These are phyloP conservation scores for Yarrowia divulgata DNA, from an alignment of 805 yeast species.

Conservation along the genomic window DNA sequence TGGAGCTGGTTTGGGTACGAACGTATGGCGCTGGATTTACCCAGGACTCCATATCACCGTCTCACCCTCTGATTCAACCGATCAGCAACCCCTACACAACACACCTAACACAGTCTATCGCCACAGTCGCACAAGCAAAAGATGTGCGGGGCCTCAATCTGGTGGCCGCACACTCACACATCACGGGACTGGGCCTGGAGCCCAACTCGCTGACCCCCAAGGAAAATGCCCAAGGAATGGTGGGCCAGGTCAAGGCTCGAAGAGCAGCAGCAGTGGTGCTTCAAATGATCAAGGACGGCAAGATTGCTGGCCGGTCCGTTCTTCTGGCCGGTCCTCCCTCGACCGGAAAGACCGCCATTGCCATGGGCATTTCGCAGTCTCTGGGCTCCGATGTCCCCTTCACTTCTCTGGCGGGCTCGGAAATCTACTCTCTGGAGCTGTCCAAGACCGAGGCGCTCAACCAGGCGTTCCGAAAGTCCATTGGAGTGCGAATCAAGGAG, in stretches of 20 bases:
- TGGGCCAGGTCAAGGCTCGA: constrained; percentile 94
- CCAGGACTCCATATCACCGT: background rate
- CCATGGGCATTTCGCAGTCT: constrained; percentile 73
- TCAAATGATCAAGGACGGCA: constrained; percentile 91
- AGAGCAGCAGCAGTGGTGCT: constrained; percentile 94
- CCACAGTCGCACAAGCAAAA: constrained; percentile 55
- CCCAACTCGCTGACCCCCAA: constrained; percentile 81
- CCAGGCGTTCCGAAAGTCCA: constrained; percentile 94
- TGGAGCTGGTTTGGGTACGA: background rate
- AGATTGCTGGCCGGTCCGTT: constrained; percentile 96
- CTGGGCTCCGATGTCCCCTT: constrained; percentile 84
- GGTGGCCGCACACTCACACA: constrained; percentile 98
- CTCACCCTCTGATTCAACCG: background rate
- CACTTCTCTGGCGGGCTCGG: constrained; percentile 94
- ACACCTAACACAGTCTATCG: constrained; percentile 48
- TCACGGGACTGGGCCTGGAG: constrained; percentile 95
- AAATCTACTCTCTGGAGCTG: constrained; percentile 87
- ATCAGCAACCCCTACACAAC: too few species aligned
- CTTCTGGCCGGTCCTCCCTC: constrained; percentile 98
- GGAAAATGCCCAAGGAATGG: constrained; percentile 90
- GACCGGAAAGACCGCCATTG: constrained; percentile 98
- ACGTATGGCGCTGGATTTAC: background rate
- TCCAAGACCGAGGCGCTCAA: constrained; percentile 96
- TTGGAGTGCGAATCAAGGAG: constrained; percentile 94
- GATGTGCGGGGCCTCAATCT: constrained; percentile 71